phyloP scores from a whole-genome alignment of 768 basidiomycete genomes.

The Leccinum subgranulosum region DNA sequence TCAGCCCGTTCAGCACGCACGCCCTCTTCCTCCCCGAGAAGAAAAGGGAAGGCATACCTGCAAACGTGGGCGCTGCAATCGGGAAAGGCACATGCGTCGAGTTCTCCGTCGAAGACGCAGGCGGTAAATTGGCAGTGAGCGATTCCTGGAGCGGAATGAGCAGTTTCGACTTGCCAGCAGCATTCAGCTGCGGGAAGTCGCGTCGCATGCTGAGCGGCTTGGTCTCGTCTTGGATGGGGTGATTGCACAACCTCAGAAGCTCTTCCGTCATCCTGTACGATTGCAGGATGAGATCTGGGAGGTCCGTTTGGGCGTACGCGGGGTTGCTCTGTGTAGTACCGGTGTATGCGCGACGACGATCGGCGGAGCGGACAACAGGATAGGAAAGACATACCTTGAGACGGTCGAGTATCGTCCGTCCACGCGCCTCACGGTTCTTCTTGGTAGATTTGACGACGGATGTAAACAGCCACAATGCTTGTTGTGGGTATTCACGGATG shows the following conservation, averaged over 20 bases:
- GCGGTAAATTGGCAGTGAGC: slow-evolving; percentile 84
- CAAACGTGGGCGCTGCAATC: slow-evolving; percentile 67
- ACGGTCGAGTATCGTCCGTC: slow-evolving; percentile 52
- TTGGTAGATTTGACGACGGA: slow-evolving; percentile 87
- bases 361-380: not conserved
- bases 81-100: slow-evolving; percentile 82
- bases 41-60: slow-evolving; percentile 36
- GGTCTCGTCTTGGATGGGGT: slow-evolving; percentile 40
- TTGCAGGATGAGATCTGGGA: slow-evolving; percentile 51
- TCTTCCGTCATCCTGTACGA: slow-evolving; percentile 64
- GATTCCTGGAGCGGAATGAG: slow-evolving; percentile 94
- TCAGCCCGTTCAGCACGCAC: not conserved
- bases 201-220: slow-evolving; percentile 41
- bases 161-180: slow-evolving; percentile 58
- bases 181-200: slow-evolving; percentile 52
- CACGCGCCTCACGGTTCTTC: slow-evolving; percentile 54
- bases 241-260: slow-evolving; percentile 65
- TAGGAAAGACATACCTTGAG: slow-evolving; percentile 44
- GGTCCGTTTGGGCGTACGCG: slow-evolving; percentile 35
- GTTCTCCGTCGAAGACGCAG: slow-evolving; percentile 51
- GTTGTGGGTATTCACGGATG: slow-evolving; percentile 81
- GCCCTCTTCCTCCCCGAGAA: not conserved
- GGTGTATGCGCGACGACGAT: not conserved
- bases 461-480: slow-evolving; percentile 90
- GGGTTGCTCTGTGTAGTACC: slow-evolving; percentile 41